Percentiles rank a stretch among this genome's conserved stretches.
phyloP scores from a whole-genome alignment of 345 rosid species.

The Aurinia saxatilis region DNA sequence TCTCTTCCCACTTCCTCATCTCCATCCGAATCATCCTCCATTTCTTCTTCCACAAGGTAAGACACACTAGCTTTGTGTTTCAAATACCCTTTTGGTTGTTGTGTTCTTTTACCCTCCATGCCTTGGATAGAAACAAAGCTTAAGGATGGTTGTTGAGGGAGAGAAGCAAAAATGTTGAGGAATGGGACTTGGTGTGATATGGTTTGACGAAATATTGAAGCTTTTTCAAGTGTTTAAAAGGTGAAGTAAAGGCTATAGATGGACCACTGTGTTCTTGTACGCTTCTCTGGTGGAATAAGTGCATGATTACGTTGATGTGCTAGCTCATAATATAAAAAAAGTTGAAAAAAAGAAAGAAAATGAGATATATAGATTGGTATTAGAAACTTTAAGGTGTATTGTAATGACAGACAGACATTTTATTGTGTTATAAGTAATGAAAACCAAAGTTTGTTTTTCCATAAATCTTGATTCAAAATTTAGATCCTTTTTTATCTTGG shows the following conservation, averaged over 20 bases:
- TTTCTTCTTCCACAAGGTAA: slow-evolving; percentile 40
- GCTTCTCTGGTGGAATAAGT: slow-evolving; percentile 27
- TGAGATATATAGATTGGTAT: not conserved
- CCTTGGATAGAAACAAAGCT: not conserved
- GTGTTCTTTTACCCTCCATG: slow-evolving; percentile 32
- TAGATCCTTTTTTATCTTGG: not conserved
- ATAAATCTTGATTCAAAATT: not conserved
- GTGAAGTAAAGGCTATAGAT: slow-evolving; percentile 24
- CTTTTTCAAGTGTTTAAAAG: slow-evolving; percentile 16
- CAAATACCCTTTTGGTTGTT: slow-evolving; percentile 28
- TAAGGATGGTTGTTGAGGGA: not conserved
- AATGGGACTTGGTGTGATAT: slow-evolving; percentile 22
- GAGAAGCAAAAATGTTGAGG: slow-evolving; percentile 14
- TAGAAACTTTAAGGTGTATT: not conserved
- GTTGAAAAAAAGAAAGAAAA: not conserved
- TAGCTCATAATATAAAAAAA: not conserved
- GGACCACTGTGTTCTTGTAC: slow-evolving; percentile 31
- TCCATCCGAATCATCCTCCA: slow-evolving; percentile 31
- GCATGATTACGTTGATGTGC: slow-evolving; percentile 19
- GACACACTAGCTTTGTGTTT: slow-evolving; percentile 27
- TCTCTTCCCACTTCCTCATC: slow-evolving; percentile 37
- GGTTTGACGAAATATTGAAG: slow-evolving; percentile 4
- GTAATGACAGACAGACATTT: no score
- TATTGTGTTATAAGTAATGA: no score
- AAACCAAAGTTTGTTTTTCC: no score